A percentile compares a stretch with the other conserved stretches of the same genome.
Evolutionary conservation across 2,329 filamentous ascomycete species (phyloP).

Genomic region (Hypoxylon sp.): DNA sequence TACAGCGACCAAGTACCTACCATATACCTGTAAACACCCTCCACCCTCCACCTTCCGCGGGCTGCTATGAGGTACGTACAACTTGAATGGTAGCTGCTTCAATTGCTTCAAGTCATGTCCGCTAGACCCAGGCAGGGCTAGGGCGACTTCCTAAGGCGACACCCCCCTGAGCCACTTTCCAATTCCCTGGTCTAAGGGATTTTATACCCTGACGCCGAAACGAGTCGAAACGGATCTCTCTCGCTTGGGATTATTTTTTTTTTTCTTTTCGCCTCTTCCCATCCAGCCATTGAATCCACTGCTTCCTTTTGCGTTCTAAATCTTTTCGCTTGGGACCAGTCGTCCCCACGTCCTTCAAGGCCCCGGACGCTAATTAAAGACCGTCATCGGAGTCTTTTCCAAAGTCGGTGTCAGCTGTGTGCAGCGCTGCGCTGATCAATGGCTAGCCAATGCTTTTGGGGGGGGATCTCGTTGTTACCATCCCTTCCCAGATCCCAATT

Average conservation of each 20-base stretch:
- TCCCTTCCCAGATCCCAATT: conserved; percentile 44
- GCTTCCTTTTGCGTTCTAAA: conserved; percentile 44
- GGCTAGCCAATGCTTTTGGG: conserved; percentile 36
- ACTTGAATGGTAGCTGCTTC: background rate
- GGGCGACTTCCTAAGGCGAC: conserved; percentile 28
- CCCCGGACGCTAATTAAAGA: conserved; percentile 48
- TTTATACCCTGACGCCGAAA: conserved; percentile 39
- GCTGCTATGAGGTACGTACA: too few relatives aligned
- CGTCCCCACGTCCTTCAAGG: conserved; percentile 31
- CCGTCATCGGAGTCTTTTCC: conserved; percentile 46
- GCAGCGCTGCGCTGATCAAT: conserved; percentile 39
- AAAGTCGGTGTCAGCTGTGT: conserved; percentile 40
- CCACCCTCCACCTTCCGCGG: too few relatives aligned
- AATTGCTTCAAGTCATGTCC: background rate
- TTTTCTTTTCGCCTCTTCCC: conserved; percentile 35
- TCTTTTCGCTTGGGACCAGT: conserved; percentile 35
- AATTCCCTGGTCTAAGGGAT: conserved; percentile 40
- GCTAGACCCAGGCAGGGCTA: background rate
- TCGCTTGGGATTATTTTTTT: conserved; percentile 30
- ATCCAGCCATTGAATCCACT: conserved; percentile 36
- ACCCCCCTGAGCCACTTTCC: conserved; percentile 37
- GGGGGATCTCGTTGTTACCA: conserved; percentile 40
- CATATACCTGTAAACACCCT: background rate
- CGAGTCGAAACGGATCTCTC: conserved; percentile 41
- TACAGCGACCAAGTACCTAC: conserved; percentile 13